Conservation (phyloP, 768 basidiomycete species). For the Termitomyces sp. region DNA sequence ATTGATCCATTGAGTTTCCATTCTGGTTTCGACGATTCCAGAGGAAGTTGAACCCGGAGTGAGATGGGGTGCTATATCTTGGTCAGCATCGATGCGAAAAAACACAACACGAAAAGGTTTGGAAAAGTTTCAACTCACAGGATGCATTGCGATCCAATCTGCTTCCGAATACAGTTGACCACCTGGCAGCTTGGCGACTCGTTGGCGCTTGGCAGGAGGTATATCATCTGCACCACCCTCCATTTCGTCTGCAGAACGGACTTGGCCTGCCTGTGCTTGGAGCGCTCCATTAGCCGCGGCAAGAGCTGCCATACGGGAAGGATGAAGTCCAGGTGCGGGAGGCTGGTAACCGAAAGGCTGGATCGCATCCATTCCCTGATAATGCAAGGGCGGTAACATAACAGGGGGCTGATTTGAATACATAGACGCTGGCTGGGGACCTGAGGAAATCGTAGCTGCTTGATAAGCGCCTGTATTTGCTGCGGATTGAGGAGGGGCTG, state of each 20-base stretch:
- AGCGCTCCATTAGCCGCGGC: conserved; percentile 48
- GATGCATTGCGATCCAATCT: conserved; percentile 91
- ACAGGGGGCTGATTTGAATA: conserved; percentile 59
- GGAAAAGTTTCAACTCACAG: conserved; percentile 40
- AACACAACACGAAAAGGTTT: neutral
- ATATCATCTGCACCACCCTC: conserved; percentile 61
- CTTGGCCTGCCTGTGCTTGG: conserved; percentile 63
- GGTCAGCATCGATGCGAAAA: neutral
- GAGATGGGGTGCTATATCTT: conserved; percentile 73
- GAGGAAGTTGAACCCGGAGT: conserved; percentile 80
- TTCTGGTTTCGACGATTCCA: conserved; percentile 80
- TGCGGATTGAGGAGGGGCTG: conserved; percentile 60
- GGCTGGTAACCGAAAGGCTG: conserved; percentile 82
- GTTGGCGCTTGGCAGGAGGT: conserved; percentile 85
- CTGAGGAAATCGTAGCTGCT: conserved; percentile 87
- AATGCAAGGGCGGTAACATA: conserved; percentile 83
- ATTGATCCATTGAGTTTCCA: conserved; percentile 87
- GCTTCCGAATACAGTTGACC: conserved; percentile 82
- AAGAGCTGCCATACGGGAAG: conserved; percentile 60
- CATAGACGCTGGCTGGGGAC: conserved; percentile 84
- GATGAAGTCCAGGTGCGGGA: conserved; percentile 64
- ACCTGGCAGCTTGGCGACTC: conserved; percentile 80
- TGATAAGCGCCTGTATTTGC: conserved; percentile 53
- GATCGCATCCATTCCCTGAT: conserved; percentile 72
- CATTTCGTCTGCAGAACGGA: conserved; percentile 81